Base-by-base conservation (phyloP, 176 grass and related monocot genomes). In the Chrysopogon serrulatus region DNA sequence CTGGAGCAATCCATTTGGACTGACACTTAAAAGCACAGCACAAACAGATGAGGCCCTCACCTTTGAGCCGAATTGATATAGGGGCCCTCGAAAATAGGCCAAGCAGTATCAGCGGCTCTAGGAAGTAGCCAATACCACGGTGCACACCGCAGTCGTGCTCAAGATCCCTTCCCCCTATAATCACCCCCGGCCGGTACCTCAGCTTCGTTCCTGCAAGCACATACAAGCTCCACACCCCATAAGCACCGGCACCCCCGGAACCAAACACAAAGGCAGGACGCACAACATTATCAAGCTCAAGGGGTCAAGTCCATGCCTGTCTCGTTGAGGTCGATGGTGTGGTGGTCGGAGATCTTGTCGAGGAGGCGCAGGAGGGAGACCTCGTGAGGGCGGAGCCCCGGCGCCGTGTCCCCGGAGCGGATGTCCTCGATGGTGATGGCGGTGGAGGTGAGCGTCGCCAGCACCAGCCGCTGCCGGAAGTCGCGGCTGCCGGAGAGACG, bases 91-190 rank as follows among this genome's bases (percentile, higher is more conserved):
- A 83, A 54, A 98, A 98, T 5, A 98, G 75, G 10, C 85, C 92
- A 6, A 98, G 86, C 73, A 98, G 59, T 54, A 98, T 74, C 43
- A 98, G 78, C n/a, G 87, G 92, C 89, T 98, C 92, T 12, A 98
- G 82, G 68, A 98, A 93, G 78, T 93, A 95, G 10, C 96, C 93
- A 28, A 98, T 92, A n/a, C 27, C 91, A 11, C 91, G 84, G 82
- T 76, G 87, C 51, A 93, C 67, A 15, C 92, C 91, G 42, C 96
- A 98, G 57, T 98, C 89, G 53, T 98, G 95, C 48, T 89, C 79
- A 18, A 90, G 74, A 44, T 80, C 68, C 82, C 77, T 95, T 3
- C 95, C 89, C 5, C 91, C 96, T 3, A 85, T 30, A 10, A 98
- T 54, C 71, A 86, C 73, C 37, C 96, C 93, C 3, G 91, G 96